Conservation (phyloP, 805 yeast species). For the Candida ficus region DNA sequence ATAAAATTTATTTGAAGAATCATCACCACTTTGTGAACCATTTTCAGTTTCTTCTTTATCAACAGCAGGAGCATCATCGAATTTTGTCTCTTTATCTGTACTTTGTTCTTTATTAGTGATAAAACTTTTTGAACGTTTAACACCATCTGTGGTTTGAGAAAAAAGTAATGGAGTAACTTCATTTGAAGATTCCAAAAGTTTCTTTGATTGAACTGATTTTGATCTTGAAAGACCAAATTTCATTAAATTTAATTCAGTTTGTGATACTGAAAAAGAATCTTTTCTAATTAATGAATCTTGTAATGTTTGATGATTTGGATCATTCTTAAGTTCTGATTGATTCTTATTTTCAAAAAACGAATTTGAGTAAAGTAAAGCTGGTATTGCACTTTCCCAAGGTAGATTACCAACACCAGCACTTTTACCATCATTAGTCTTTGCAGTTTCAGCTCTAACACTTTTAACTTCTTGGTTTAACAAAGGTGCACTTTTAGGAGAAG, state of each 20-base stretch:
- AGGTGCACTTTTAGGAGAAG: too few species aligned
- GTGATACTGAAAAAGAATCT: too few species aligned
- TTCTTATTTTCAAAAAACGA: neutral
- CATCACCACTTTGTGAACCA: too few species aligned
- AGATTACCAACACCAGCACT: neutral
- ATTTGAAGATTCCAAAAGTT: neutral
- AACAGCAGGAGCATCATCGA: neutral
- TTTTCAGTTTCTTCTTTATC: slow-evolving; percentile 1
- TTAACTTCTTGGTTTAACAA: too few species aligned
- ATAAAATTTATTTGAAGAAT: neutral
- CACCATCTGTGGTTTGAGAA: slow-evolving; percentile 3
- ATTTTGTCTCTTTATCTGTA: neutral
- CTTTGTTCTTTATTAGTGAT: too few species aligned
- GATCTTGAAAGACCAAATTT: slow-evolving; percentile 12
- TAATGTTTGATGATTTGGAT: slow-evolving; percentile 4
- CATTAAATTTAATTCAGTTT: slow-evolving; percentile 8
- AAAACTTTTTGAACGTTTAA: slow-evolving; percentile 2
- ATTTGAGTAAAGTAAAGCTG: slow-evolving; percentile 2
- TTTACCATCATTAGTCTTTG: neutral
- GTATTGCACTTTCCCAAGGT: slow-evolving; percentile 4
- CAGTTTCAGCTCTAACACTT: too few species aligned
- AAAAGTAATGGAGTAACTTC: slow-evolving; percentile 9
- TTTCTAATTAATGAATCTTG: slow-evolving; percentile 1
- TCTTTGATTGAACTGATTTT: slow-evolving; percentile 10
- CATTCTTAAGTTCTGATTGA: too few species aligned